Base-by-base conservation (phyloP, 352 stramenopile species). In the Globisporangium ultimum region DNA sequence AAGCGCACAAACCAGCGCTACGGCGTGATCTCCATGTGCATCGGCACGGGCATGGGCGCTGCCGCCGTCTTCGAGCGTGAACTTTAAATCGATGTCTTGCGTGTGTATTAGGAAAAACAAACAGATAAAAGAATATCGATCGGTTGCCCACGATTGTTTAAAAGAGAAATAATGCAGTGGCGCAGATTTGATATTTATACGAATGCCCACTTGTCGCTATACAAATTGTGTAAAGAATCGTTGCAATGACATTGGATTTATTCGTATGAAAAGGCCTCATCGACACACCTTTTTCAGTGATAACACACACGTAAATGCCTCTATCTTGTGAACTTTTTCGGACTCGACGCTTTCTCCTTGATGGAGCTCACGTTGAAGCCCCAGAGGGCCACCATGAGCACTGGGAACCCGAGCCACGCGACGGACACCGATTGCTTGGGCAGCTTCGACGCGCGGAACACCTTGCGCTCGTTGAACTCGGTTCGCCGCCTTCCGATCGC, bases 1-100 rank as follows among this genome's bases (percentile, higher is more conserved):
- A 94, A 97, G 71, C 78, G 90, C 48, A 88, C 73, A 53, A 84
- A 92, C 32, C 72, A 86, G 59, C 72, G 74, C 48, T 95, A 93
- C 60, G 93, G 92, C 53, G 84, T 98, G 53, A 89, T 97, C 49
- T 96, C 84, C 55, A 98, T 98, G 91, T 98, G 95, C 75, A 97
- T 98, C 71, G 95, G 95, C 61, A 97, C 89, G 53, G 95, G 95
- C 54, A 98, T 98, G 90, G 95, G 93, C 38, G 93, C 90, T 22
- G 95, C 95, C 55, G 90, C 91, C 45, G 81, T 98, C 49, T 84
- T 98, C 51, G 93, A 98, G 73, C 87, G 89, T 48, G 77, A 88
- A 52, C 55, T 53, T 28, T 81, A 70, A 60, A 47, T 21, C 48
- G 17, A 21, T 13, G 32, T 20, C 17, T 58, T 24, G 9, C 3